phyloP scores from a whole-genome alignment of 768 basidiomycete species.

The Hericium alpestre region DNA sequence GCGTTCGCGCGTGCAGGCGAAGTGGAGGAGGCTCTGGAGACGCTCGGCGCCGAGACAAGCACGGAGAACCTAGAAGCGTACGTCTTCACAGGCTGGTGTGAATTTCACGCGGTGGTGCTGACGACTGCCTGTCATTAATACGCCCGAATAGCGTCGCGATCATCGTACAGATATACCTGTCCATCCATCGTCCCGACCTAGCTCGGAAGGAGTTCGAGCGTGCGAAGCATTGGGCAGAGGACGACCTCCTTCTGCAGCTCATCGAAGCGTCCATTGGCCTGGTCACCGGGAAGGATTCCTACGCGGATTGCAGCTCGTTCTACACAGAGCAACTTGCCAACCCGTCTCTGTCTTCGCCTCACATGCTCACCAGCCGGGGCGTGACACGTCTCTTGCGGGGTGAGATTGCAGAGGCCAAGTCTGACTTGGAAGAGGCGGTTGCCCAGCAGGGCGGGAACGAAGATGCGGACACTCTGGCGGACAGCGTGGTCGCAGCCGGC shows the following conservation, averaged over 20 bases:
- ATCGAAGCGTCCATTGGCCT: slow-evolving; percentile 80
- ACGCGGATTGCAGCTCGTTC: slow-evolving; percentile 45
- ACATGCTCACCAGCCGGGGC: slow-evolving; percentile 69
- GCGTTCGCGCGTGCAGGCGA: slow-evolving; percentile 80
- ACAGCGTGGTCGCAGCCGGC: slow-evolving; percentile 51
- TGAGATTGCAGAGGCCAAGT: slow-evolving; percentile 66
- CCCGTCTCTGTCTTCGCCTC: slow-evolving; percentile 63
- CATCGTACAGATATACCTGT: slow-evolving; percentile 79
- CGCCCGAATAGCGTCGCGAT: slow-evolving; percentile 52
- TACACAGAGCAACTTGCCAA: slow-evolving; percentile 80
- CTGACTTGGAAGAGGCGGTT: slow-evolving; percentile 69
- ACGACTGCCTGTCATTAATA: neutral
- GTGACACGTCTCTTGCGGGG: slow-evolving; percentile 70
- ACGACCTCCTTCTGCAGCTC: slow-evolving; percentile 79
- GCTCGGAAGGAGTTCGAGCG: slow-evolving; percentile 79
- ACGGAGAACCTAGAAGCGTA: slow-evolving; percentile 83
- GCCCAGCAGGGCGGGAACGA: slow-evolving; percentile 37
- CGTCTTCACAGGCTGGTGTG: slow-evolving; percentile 22
- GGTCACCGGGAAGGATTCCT: slow-evolving; percentile 62
- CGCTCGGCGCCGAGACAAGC: slow-evolving; percentile 55
- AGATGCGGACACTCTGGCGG: slow-evolving; percentile 61
- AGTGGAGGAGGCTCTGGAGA: slow-evolving; percentile 87
- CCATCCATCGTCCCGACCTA: slow-evolving; percentile 79
- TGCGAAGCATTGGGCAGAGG: slow-evolving; percentile 80
- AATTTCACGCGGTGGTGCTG: slow-evolving; percentile 2